phyloP scores from a whole-genome alignment of 805 yeast genomes.

The Candida succiphila region DNA sequence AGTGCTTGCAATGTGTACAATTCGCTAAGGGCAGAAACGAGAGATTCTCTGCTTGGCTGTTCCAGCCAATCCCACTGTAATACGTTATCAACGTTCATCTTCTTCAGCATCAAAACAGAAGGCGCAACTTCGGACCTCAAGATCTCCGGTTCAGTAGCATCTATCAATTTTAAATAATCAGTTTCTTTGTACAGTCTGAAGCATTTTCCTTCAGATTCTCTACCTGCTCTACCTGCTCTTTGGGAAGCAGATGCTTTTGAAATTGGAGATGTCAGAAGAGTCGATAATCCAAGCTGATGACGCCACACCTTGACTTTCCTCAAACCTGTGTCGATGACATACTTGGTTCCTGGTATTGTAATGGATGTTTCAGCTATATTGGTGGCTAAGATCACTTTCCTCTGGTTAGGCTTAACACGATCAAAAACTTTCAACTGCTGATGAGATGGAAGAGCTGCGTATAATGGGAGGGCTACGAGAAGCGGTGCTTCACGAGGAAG shows the following conservation, averaged over 20 bases:
- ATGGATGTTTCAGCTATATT: slow-evolving; percentile 97
- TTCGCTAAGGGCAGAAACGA: slow-evolving; percentile 68
- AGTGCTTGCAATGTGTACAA: slow-evolving; percentile 74
- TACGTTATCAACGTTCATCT: slow-evolving; percentile 74
- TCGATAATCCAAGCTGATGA: slow-evolving; percentile 86
- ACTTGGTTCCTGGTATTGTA: slow-evolving; percentile 89
- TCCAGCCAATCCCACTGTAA: slow-evolving; percentile 90
- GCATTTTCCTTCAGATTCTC: slow-evolving; percentile 89
- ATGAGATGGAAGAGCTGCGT: slow-evolving; percentile 86
- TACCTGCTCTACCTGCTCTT: slow-evolving; percentile 98
- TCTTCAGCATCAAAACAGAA: slow-evolving; percentile 77
- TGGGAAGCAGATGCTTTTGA: slow-evolving; percentile 93
- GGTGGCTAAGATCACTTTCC: slow-evolving; percentile 87
- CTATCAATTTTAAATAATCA: slow-evolving; percentile 51
- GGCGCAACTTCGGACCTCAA: slow-evolving; percentile 76
- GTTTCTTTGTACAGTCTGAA: slow-evolving; percentile 73
- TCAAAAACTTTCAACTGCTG: slow-evolving; percentile 78
- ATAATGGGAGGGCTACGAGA: slow-evolving; percentile 72
- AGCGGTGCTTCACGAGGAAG: slow-evolving; percentile 69
- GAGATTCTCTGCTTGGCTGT: slow-evolving; percentile 72
- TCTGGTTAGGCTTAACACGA: slow-evolving; percentile 48
- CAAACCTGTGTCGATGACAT: slow-evolving; percentile 87
- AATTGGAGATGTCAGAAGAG: slow-evolving; percentile 83
- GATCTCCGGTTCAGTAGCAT: slow-evolving; percentile 91
- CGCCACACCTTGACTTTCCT: slow-evolving; percentile 94